phyloP scores from a whole-genome alignment of 208 protist species.

The Vickermania spadyakhi region DNA sequence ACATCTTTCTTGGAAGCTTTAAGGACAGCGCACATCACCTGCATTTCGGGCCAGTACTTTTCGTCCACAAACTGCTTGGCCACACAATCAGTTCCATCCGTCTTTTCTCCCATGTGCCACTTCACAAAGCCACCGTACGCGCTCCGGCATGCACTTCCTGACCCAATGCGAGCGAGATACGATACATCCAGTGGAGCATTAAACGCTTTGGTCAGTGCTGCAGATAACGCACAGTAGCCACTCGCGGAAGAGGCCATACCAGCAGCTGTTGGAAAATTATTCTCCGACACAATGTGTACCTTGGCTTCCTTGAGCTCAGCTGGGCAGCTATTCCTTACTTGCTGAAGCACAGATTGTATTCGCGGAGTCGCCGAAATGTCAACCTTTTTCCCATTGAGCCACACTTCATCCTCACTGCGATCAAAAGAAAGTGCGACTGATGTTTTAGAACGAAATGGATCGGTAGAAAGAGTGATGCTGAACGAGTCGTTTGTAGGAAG shows the following conservation, averaged over 20 bases:
- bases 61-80: slow-evolving; percentile 88
- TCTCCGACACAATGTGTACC: slow-evolving; percentile 92
- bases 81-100: slow-evolving; percentile 83
- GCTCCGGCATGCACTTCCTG: slow-evolving; percentile 95
- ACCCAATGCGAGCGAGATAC: slow-evolving; percentile 88
- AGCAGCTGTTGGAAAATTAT: slow-evolving; percentile 99
- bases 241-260: slow-evolving; percentile 98
- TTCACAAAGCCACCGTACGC: slow-evolving; percentile 97
- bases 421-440: slow-evolving; percentile 76
- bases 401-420: slow-evolving; percentile 80
- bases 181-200: slow-evolving; percentile 67
- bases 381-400: slow-evolving; percentile 91
- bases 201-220: slow-evolving; percentile 67
- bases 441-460: slow-evolving; percentile 93
- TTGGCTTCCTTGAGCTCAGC: slow-evolving; percentile 31
- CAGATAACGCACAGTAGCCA: slow-evolving; percentile 94
- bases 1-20: slow-evolving; percentile 92
- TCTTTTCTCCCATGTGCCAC: slow-evolving; percentile 92
- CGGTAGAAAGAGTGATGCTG: slow-evolving; percentile 93
- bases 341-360: slow-evolving; percentile 66
- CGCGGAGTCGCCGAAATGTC: slow-evolving; percentile 60
- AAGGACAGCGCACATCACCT: slow-evolving; percentile 89
- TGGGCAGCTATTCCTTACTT: slow-evolving; percentile 42
- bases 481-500: slow-evolving; percentile 96
- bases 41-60: slow-evolving; percentile 92